Percentiles rank a stretch among this genome's conserved stretches.
Evolutionary conservation across 2,329 filamentous ascomycete species (phyloP).

Genomic region (Remersonia thermophila): DNA sequence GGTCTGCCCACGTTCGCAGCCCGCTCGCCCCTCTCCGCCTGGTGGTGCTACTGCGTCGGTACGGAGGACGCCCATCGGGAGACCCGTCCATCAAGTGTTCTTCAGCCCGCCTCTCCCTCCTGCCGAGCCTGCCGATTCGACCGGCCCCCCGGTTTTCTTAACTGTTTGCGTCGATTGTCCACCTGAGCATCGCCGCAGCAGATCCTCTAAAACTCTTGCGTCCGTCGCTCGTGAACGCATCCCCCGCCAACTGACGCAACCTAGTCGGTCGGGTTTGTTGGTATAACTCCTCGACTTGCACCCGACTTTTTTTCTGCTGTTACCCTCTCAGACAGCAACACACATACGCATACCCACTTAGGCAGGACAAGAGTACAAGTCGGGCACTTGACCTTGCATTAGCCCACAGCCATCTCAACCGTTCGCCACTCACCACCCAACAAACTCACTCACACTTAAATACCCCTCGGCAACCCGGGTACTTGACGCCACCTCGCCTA

Average conservation of each 20-base stretch:
- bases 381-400: conserved; percentile 8
- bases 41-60: too few species aligned
- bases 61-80: conserved; percentile 13
- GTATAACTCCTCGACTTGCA: too few species aligned
- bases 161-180: conserved; percentile 6
- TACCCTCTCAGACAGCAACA: too few species aligned
- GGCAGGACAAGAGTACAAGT: conserved; percentile 7
- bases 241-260: too few species aligned
- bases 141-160: conserved; percentile 10
- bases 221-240: background rate
- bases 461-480: background rate
- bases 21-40: conserved; percentile 13
- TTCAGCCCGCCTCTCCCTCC: conserved; percentile 14
- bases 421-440: conserved; percentile 1
- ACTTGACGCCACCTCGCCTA: too few species aligned
- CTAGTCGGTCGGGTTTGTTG: too few species aligned
- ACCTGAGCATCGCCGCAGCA: conserved; percentile 21
- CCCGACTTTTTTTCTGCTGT: too few species aligned
- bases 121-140: conserved; percentile 13
- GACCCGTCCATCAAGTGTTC: conserved; percentile 14
- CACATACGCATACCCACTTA: background rate
- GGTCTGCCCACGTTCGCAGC: too few species aligned
- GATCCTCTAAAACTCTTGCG: conserved; percentile 13
- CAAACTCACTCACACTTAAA: background rate
- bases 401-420: background rate